Conservation (phyloP, 495 filamentous ascomycete genomes). For the Penicillium ochrochloron region DNA sequence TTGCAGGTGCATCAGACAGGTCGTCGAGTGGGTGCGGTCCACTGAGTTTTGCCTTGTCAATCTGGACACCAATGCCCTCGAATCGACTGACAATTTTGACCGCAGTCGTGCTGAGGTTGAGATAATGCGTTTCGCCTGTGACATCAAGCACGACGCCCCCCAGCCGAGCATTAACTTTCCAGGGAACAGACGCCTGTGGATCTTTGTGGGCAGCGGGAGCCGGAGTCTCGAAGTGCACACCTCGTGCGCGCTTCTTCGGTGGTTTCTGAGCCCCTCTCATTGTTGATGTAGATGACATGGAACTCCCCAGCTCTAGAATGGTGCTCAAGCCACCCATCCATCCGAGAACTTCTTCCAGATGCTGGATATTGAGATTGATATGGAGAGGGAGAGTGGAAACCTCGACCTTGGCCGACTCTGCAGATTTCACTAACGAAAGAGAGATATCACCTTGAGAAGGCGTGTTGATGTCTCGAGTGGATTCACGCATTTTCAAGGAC, state of each 20-base stretch:
- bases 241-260: slow-evolving; percentile 48
- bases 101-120: slow-evolving; percentile 76
- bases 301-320: slow-evolving; percentile 84
- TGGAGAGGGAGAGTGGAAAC: slow-evolving; percentile 82
- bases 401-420: slow-evolving; percentile 61
- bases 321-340: slow-evolving; percentile 94
- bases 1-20: slow-evolving; percentile 53
- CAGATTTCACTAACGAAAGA: slow-evolving; percentile 58
- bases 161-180: slow-evolving; percentile 76
- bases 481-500: slow-evolving; percentile 69
- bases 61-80: slow-evolving; percentile 67
- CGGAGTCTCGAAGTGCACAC: slow-evolving; percentile 72
- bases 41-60: slow-evolving; percentile 73
- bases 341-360: slow-evolving; percentile 81
- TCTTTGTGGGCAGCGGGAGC: slow-evolving; percentile 25
- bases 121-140: slow-evolving; percentile 72
- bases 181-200: slow-evolving; percentile 39
- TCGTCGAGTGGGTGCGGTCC: slow-evolving; percentile 65
- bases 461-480: slow-evolving; percentile 64
- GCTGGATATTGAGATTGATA: slow-evolving; percentile 76
- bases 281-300: slow-evolving; percentile 74
- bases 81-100: slow-evolving; percentile 77
- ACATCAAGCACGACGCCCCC: slow-evolving; percentile 77
- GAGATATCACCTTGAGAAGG: slow-evolving; percentile 67
- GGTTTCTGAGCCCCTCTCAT: slow-evolving; percentile 44